Evolutionary conservation across 805 yeast species (phyloP), one percentile per base, ranked within the genome.

Genomic region (Kazachstania kunashirensis): DNA sequence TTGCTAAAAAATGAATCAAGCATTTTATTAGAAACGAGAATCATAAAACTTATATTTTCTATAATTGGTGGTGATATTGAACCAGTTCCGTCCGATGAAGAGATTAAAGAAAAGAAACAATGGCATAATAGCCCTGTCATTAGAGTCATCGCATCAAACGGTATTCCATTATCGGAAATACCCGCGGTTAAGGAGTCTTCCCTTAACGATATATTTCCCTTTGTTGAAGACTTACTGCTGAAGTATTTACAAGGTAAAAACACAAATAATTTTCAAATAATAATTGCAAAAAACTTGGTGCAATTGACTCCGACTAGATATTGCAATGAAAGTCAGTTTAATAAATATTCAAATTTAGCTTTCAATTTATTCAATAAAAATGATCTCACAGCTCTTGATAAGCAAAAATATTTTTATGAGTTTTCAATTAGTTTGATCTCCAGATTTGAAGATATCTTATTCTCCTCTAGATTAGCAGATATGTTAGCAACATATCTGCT

Each of bases 101-200:
- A n/a, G 10, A 20, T 10, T 20, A 10, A 20, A 20, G 23, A 20
- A 20, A 6, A 20, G 6, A 20, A 7, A 20, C 9, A 20, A 10
- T 20, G 23, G 23, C 10, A 39, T n/a, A 31, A 29, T 14, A 13
- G 24, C 12, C 33, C 31, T 20, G 40, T 49, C 1, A 31, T 52
- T n/a, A 50, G 42, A 38, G 53, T 52, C 1, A 43, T 53, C 17
- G 53, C 53, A 9, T 43, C 58, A 3, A 37, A 29, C 2, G 60
- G 58, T 19, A 42, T 50, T 2, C 29, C 37, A 2, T 14, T 36
- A 2, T 39, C 31, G 2, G 53, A 53, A 15, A 48, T 53, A 18
- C 33, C 39, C n/a, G 40, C 50, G 1, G 23, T 51, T 14, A 15
- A 23, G 5, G 27, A 31, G 8, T 9, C 9, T 14, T 14, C 16